Conservation (phyloP, 148 eudicot species). For the Spergularia marina region DNA sequence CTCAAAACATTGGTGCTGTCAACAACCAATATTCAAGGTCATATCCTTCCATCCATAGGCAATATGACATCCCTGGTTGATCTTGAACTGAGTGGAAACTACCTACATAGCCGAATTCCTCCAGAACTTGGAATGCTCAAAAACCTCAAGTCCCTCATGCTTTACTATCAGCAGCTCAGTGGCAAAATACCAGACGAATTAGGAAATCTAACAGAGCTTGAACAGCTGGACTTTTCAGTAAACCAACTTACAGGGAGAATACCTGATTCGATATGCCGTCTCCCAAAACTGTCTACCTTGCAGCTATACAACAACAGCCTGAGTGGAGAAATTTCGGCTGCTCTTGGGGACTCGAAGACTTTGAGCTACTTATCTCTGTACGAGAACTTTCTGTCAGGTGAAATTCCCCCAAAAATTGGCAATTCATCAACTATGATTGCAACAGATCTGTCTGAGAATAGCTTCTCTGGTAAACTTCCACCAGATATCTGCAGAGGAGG, state of each 20-base stretch:
- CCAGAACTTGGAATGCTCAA: conserved; percentile 57
- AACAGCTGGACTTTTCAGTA: conserved; percentile 67
- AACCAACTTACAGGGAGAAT: conserved; percentile 58
- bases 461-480: conserved; percentile 56
- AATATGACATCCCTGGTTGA: conserved; percentile 80
- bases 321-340: conserved; percentile 54
- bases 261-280: conserved; percentile 53
- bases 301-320: conserved; percentile 83
- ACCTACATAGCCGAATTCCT: conserved; percentile 53
- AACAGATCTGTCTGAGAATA: conserved; percentile 71
- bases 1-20: conserved; percentile 56
- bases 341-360: conserved; percentile 48
- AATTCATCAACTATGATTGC: conserved; percentile 43
- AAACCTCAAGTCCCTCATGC: conserved; percentile 57
- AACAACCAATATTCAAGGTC: conserved; percentile 54
- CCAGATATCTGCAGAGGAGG: conserved; percentile 57
- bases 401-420: conserved; percentile 68
- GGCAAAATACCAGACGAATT: conserved; percentile 74
- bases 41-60: conserved; percentile 53
- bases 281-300: conserved; percentile 54
- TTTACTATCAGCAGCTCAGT: conserved; percentile 54
- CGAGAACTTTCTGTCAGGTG: conserved; percentile 61
- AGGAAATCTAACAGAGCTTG: conserved; percentile 62
- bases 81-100: conserved; percentile 73
- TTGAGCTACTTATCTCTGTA: conserved; percentile 61